A percentile compares a stretch with the other conserved stretches of the same genome.
Conservation (phyloP, 805 yeast genomes). For the Nakazawaea wickerhamii region DNA sequence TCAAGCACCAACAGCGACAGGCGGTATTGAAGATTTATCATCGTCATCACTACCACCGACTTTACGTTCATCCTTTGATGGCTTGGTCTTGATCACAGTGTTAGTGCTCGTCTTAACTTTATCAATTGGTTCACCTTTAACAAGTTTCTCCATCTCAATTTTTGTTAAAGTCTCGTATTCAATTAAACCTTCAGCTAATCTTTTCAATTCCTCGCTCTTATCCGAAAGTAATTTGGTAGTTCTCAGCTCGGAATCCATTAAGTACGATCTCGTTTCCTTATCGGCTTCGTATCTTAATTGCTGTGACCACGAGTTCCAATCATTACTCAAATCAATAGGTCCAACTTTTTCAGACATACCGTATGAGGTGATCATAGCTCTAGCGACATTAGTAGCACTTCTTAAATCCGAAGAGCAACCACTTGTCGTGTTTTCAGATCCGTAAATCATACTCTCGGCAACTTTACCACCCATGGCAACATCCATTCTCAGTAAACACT, state of each 20-base stretch:
- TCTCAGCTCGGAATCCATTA: conserved; percentile 74
- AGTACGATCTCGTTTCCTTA: conserved; percentile 74
- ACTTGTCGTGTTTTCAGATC: conserved; percentile 86
- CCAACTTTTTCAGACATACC: conserved; percentile 96
- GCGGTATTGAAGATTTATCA: conserved; percentile 10
- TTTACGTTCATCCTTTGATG: conserved; percentile 13
- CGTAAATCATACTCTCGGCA: conserved; percentile 92
- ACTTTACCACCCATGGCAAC: conserved; percentile 99
- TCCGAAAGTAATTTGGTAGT: conserved; percentile 63
- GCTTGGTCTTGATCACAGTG: conserved; percentile 53
- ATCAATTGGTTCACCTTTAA: conserved; percentile 69
- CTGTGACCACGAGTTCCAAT: conserved; percentile 95
- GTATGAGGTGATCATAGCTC: conserved; percentile 94
- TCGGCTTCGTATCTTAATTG: conserved; percentile 86
- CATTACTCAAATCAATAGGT: conserved; percentile 82
- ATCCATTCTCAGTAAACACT: conserved; percentile 86
- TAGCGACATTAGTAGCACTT: conserved; percentile 86
- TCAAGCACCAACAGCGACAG: conserved; percentile 12
- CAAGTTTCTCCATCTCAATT: conserved; percentile 84
- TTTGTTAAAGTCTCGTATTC: conserved; percentile 93
- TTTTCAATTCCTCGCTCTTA: conserved; percentile 63
- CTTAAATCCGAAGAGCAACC: conserved; percentile 93
- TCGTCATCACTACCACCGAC: conserved; percentile 5
- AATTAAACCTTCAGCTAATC: conserved; percentile 87
- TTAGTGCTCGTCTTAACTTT: conserved; percentile 69